Base-by-base conservation (phyloP, 768 basidiomycete genomes). In the Pleurotus sapidus region DNA sequence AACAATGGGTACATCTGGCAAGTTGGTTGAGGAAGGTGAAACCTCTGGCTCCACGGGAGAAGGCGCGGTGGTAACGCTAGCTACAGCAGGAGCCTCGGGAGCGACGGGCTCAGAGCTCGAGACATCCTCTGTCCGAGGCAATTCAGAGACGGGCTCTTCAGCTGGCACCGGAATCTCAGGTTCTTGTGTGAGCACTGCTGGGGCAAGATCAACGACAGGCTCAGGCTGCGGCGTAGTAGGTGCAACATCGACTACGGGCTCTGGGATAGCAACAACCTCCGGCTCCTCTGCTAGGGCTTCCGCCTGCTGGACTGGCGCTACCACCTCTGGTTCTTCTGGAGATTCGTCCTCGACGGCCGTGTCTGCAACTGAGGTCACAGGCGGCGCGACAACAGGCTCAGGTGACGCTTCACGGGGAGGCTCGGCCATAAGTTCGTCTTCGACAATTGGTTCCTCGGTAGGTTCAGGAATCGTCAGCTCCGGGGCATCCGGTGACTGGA, bases 1-100 rank as follows among this genome's bases (percentile, higher is more conserved):
- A 20, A 65, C 64, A 38, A 63, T 58, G 15, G 64, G 64, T 24
- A 65, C 61, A 9, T 58, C 60, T 3, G 59, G 55, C 25, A 65
- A 45, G 25, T 57, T 56, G 18, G 60, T 58, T 3, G 58, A 40
- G 9, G 37, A 43, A 15, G 62, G 53, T 45, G 45, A n/a, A 12
- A 55, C 55, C 11, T 55, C 57, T 5, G 45, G 57, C n/a, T 45
- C 42, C 9, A 11, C 9, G 8, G 30, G 30, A 11, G 30, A 34
- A 34, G 11, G 6, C 30, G 30, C 30, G 30, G 30, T 8, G 0
- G 30, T 11, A 34, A 11, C 30, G 30, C 56, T 60, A 18, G 58
- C 61, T 27, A 62, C 48, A 3, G 17, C 39, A 40, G 39, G 39
- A 12, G n/a, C 43, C 43, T 45, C 43, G n/a, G 43, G 43, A 23